These are phyloP conservation scores for Solanum aculeatissimum DNA, from an alignment of 305 asterid species.

Conservation along the genomic window DNA sequence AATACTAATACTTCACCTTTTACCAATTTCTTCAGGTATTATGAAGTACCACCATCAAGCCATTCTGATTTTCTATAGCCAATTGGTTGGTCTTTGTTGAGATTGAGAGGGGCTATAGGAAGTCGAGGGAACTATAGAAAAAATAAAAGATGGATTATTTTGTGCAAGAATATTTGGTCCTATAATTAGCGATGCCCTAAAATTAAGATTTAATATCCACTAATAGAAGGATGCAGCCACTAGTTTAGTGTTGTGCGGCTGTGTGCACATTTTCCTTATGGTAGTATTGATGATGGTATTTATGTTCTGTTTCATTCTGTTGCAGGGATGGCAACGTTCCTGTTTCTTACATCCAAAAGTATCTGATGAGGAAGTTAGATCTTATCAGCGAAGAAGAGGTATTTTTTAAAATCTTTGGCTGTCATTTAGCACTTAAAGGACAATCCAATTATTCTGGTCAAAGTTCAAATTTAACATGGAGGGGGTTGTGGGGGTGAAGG, in stretches of 20 bases:
- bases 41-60: not conserved
- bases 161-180: not conserved
- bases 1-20: not conserved
- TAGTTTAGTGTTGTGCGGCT: not conserved
- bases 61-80: not conserved
- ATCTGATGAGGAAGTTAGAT: conserved; percentile 44
- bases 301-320: conserved; percentile 1
- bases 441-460: not conserved
- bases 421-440: not conserved
- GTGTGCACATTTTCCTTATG: not conserved
- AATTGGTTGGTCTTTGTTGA: not conserved
- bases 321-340: conserved; percentile 51
- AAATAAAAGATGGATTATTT: not conserved
- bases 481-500: too few species aligned
- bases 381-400: conserved; percentile 57
- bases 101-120: not conserved
- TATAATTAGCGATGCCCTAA: not conserved
- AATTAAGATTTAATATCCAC: not conserved
- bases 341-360: conserved; percentile 52
- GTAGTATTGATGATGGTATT: not conserved
- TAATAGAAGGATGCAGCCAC: not conserved
- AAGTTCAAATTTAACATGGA: not conserved
- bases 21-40: not conserved
- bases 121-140: not conserved
- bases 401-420: conserved; percentile 1